Evolutionary conservation across 2,329 filamentous ascomycete genomes (phyloP).

Genomic region (Nigrospora sphaerica): DNA sequence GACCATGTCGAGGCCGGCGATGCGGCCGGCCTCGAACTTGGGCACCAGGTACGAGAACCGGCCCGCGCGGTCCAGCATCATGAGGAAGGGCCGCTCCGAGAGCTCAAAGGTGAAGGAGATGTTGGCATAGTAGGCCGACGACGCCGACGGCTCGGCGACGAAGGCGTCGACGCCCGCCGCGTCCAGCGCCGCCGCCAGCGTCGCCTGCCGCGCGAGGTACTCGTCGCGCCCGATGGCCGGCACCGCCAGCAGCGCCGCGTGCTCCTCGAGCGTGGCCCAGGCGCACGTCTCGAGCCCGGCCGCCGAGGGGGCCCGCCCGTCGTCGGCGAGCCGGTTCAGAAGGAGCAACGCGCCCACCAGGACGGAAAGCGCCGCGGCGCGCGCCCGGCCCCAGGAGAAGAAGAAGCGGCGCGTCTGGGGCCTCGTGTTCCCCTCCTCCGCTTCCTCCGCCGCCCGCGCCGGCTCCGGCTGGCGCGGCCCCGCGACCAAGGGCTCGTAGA

Average conservation of each 20-base stretch:
- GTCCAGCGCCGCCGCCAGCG: constrained; percentile 12
- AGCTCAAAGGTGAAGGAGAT: constrained; percentile 13
- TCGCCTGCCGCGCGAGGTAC: constrained; percentile 15
- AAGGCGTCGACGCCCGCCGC: constrained; percentile 19
- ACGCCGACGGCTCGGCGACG: constrained; percentile 19
- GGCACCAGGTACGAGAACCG: constrained; percentile 20
- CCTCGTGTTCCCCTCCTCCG: too few species aligned
- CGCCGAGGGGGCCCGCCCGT: neutral
- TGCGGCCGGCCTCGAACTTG: constrained; percentile 19
- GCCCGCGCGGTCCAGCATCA: constrained; percentile 14
- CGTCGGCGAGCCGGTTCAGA: too few species aligned
- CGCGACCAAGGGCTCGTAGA: too few species aligned
- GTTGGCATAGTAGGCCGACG: constrained; percentile 15
- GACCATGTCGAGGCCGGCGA: constrained; percentile 20
- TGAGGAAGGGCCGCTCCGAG: constrained; percentile 20
- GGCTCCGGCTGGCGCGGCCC: too few species aligned
- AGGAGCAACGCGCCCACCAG: too few species aligned
- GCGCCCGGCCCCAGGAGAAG: too few species aligned
- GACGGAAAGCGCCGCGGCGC: too few species aligned
- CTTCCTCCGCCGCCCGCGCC: too few species aligned
- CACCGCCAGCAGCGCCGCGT: constrained; percentile 15
- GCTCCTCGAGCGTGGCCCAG: constrained; percentile 14
- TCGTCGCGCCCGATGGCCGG: constrained; percentile 15
- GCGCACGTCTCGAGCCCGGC: constrained; percentile 15
- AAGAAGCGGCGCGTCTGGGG: too few species aligned